Base-by-base conservation (phyloP, 2,329 filamentous ascomycete species). In the Monosporascus sp. region DNA sequence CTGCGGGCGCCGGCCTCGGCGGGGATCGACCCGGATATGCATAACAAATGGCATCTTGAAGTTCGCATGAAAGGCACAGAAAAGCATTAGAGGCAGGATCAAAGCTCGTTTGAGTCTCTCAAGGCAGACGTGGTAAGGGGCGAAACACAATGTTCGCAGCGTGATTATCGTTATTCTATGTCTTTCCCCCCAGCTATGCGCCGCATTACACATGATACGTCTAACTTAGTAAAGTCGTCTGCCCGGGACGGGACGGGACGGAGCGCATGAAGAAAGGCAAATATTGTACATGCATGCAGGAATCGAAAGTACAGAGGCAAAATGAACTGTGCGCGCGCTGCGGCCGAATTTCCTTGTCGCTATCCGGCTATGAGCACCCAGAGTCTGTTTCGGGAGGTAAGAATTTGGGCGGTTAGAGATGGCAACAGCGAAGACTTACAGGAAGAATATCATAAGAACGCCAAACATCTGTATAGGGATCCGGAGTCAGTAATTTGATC, bases 391-490 rank as follows among this genome's bases (percentile, higher is more conserved):
- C 16, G 7, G 54, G 7, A 5, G 40, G 61, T 53, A 40, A 51
- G 54, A 45, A 43, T 44, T 19, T 17, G 22, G 11, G 43, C 16
- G 2, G n/a, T 5, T 0, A 26, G 37, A n/a, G 44, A 46, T 7
- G 27, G 14, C 31, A 35, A 40, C 2, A 47, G 8, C 20, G 14
- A 38, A 24, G n/a, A 74, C 77, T 74, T 56, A 82, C 76, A 89
- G 74, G 76, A 88, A 90, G 82, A 93, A 96, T 70, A 96, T 92
- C 92, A 97, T 97, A 63, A 97, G 73, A 49, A 97, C 90, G 56
- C 93, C 85, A 71, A 88, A 88, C 85, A 89, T 88, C 76, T 46
- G 22, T 14, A 31, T n/a, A 9, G 17, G 14, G 6, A 43, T 14
- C 3, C 5, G 3, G 19, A 43, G 40, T 20, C 40, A 20, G 40